phyloP scores from a whole-genome alignment of 2,329 filamentous ascomycete species.

The Septoria linicola region DNA sequence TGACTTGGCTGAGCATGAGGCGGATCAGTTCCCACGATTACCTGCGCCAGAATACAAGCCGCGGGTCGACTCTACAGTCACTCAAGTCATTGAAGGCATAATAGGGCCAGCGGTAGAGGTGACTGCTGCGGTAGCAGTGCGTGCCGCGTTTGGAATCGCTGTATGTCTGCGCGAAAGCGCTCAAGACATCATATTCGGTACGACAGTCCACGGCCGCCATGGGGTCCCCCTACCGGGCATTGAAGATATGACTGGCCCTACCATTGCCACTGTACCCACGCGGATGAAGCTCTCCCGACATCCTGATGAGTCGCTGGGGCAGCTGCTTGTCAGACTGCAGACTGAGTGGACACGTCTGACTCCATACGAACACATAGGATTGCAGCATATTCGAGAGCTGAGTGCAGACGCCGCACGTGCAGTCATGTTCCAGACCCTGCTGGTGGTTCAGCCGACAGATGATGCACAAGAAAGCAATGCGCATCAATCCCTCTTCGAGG shows the following conservation, averaged over 20 bases:
- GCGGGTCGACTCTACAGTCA: too few species aligned
- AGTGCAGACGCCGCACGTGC: slow-evolving; percentile 56
- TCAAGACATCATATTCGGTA: slow-evolving; percentile 8
- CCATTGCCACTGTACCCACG: slow-evolving; percentile 19
- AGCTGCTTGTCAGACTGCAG: slow-evolving; percentile 4
- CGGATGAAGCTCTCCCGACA: slow-evolving; percentile 32
- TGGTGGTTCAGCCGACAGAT: slow-evolving; percentile 7
- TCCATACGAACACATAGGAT: slow-evolving; percentile 38
- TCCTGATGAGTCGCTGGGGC: background rate
- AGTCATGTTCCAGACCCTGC: slow-evolving; percentile 38
- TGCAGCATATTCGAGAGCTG: slow-evolving; percentile 40
- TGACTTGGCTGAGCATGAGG: slow-evolving; percentile 29
- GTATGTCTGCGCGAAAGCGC: background rate
- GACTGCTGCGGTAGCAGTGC: background rate
- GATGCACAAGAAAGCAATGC: slow-evolving; percentile 1
- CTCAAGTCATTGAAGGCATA: too few species aligned
- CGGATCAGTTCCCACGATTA: slow-evolving; percentile 39
- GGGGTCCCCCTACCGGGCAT: slow-evolving; percentile 1
- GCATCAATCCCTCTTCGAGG: too few species aligned
- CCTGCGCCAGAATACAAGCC: slow-evolving; percentile 28
- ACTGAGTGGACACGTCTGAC: background rate
- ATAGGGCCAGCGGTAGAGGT: slow-evolving; percentile 11
- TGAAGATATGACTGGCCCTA: slow-evolving; percentile 8
- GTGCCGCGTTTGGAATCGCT: slow-evolving; percentile 10
- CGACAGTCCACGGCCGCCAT: slow-evolving; percentile 3